Conservation (phyloP, 257 asterid genomes). For the Gynochthodes officinalis region DNA sequence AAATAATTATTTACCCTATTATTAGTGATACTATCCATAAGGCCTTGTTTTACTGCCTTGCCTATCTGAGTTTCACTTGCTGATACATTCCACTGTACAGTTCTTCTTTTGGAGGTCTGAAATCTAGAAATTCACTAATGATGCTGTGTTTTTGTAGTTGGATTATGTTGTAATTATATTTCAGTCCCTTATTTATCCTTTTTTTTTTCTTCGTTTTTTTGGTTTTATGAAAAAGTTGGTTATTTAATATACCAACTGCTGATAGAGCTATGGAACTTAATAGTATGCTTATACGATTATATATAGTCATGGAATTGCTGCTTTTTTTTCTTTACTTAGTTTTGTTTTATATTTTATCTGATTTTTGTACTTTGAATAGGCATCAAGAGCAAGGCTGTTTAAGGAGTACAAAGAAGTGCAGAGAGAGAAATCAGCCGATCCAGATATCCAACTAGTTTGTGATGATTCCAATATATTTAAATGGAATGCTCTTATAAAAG, state of each 20-base stretch:
- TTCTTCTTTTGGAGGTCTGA: neutral
- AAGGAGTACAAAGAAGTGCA: slow-evolving; percentile 98
- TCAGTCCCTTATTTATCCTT: neutral
- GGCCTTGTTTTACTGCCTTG: neutral
- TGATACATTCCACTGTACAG: neutral
- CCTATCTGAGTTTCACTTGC: neutral
- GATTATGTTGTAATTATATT: neutral
- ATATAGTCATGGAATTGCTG: neutral
- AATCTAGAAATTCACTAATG: neutral
- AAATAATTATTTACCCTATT: neutral
- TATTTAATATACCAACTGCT: neutral
- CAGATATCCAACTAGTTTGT: slow-evolving; percentile 92
- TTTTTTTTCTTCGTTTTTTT: neutral
- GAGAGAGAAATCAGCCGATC: slow-evolving; percentile 88
- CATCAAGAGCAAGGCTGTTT: slow-evolving; percentile 94
- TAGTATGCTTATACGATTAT: no score
- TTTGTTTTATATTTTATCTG: neutral
- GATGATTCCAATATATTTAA: slow-evolving; percentile 91
- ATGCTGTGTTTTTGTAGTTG: neutral
- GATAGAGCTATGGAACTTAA: neutral
- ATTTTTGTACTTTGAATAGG: slow-evolving; percentile 35
- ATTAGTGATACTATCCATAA: neutral
- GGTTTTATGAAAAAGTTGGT: neutral
- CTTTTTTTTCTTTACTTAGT: neutral
- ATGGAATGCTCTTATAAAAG: slow-evolving; percentile 98